Conservation (phyloP, 768 basidiomycete species). For the Boletellus sp. region DNA sequence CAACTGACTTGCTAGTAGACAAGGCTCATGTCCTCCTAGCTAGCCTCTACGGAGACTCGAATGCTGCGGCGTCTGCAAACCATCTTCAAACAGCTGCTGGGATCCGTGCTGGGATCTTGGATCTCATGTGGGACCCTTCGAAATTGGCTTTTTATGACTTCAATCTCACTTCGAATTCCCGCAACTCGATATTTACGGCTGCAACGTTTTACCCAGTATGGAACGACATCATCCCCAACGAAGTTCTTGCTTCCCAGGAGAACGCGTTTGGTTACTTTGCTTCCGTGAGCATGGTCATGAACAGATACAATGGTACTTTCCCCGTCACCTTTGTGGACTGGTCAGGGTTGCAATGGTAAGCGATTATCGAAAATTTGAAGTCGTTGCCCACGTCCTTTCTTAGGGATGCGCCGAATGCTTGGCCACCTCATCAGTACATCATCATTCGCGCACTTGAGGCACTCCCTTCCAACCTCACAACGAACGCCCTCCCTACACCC, state of each 20-base stretch:
- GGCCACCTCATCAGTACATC: constrained; percentile 87
- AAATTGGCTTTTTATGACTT: constrained; percentile 94
- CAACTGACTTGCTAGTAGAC: constrained; percentile 39
- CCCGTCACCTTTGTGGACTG: constrained; percentile 70
- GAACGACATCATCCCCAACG: constrained; percentile 79
- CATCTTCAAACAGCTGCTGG: constrained; percentile 56
- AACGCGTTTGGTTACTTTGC: constrained; percentile 74
- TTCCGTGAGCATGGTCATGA: constrained; percentile 71
- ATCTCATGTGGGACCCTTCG: constrained; percentile 78
- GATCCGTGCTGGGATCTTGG: constrained; percentile 69
- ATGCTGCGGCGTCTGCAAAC: constrained; percentile 38
- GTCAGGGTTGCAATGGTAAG: constrained; percentile 78
- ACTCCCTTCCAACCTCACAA: constrained; percentile 70
- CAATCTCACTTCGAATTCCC: constrained; percentile 64
- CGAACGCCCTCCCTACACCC: constrained; percentile 50
- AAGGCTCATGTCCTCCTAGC: constrained; percentile 61
- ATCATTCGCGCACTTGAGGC: constrained; percentile 70
- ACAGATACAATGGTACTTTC: constrained; percentile 84
- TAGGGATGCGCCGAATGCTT: constrained; percentile 85
- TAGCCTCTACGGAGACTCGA: constrained; percentile 50
- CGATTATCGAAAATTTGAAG: neutral
- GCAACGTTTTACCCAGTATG: constrained; percentile 85
- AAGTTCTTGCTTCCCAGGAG: constrained; percentile 51
- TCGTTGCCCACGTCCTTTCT: neutral
- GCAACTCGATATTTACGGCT: constrained; percentile 63